Base-by-base conservation (phyloP, 1,284 basidiomycete species). In the Calocybe gambosa region DNA sequence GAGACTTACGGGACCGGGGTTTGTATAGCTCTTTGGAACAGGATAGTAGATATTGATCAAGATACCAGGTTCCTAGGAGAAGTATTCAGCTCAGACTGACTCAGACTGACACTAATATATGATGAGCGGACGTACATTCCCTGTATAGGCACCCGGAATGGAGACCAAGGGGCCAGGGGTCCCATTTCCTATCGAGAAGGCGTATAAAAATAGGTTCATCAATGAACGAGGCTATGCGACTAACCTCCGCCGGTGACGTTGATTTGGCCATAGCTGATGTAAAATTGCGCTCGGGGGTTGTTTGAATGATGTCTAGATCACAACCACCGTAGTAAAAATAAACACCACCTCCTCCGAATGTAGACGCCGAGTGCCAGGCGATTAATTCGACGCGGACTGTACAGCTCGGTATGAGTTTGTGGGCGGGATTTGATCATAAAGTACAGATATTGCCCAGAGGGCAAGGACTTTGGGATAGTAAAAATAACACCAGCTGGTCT, bases 301-400 rank as follows among this genome's bases (percentile, higher is more conserved):
- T 21, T 21, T 15, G 15, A 12, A 28, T 1, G 15, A 3, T 26
- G 4, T 18, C 3, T 15, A 15, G 16, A 8, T n/a, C n/a, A 12
- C 21, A 9, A 19, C 16, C n/a, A 19, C 9, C 9, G 9, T 9
- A 26, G 5, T 26, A 26, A 5, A 26, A 26, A 48, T 60, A 62
- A 35, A 41, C n/a, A 70, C 44, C 37, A 69, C 68, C 68, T 45
- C 67, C 68, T 41, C 59, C 59, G 50, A 59, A 66, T 10, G 56
- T 60, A 12, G 54, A 54, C 19, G 67, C 67, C 18, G 53, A 42
- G 54, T 74, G 70, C 41, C 73, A 55, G 35, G 73, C 73, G 46
- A 75, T 72, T 18, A 70, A 62, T 53, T 77, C 74, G 55, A 70
- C 66, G 40, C 74, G 72, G 50, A 77, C 66, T 54, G 63, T 9